Evolutionary conservation across 345 rosid species (phyloP).

Genomic region (Citrus unshiu): DNA sequence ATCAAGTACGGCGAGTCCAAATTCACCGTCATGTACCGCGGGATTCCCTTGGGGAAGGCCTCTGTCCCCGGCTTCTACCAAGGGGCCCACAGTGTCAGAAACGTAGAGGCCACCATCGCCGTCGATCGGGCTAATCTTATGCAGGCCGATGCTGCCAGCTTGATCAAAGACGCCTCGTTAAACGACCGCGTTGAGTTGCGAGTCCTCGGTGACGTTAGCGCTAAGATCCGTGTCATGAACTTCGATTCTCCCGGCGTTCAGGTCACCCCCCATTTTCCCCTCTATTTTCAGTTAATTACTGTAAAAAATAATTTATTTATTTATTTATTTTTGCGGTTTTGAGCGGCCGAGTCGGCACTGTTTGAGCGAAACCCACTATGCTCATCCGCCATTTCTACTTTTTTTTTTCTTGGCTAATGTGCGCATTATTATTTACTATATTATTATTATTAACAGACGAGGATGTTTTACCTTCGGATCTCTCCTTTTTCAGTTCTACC

Average conservation of each 20-base stretch:
- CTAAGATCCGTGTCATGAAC: conserved; percentile 86
- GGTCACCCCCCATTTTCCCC: conserved; percentile 32
- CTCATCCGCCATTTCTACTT: neutral
- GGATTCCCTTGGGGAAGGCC: conserved; percentile 88
- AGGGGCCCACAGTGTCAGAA: conserved; percentile 70
- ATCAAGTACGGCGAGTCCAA: conserved; percentile 93
- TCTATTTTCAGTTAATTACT: neutral
- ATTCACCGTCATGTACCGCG: conserved; percentile 92
- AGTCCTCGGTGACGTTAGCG: conserved; percentile 80
- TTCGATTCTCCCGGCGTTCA: conserved; percentile 96
- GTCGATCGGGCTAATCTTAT: conserved; percentile 80
- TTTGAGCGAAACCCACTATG: conserved; percentile 10
- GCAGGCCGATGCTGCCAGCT: conserved; percentile 76
- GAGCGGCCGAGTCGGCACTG: neutral
- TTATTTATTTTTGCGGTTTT: neutral
- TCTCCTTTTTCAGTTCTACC: neutral
- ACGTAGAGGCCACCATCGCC: conserved; percentile 72
- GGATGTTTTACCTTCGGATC: conserved; percentile 1
- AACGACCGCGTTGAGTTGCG: conserved; percentile 84
- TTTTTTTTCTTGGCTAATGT: conserved; percentile 7
- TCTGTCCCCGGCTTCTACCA: conserved; percentile 89
- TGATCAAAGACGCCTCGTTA: conserved; percentile 77
- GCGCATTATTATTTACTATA: neutral
- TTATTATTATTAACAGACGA: neutral
- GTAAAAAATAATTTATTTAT: neutral